Evolutionary conservation across 2,329 filamentous ascomycete genomes (phyloP).

Genomic region (Ceratocystiopsis brevicomis): DNA sequence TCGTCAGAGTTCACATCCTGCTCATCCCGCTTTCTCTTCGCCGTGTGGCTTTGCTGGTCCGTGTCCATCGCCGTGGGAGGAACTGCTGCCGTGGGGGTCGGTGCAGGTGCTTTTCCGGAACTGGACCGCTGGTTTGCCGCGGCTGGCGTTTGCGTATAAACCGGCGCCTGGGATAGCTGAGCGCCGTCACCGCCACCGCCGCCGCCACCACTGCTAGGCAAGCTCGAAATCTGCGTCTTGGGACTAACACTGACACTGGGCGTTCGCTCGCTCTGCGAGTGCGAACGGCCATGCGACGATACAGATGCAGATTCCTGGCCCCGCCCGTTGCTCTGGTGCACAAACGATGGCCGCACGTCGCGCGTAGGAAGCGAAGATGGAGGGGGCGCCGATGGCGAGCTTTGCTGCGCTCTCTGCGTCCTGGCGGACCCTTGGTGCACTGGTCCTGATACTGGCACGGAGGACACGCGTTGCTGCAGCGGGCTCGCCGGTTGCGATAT

Average conservation of each 20-base stretch:
- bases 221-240: slow-evolving; percentile 44
- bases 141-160: too few relatives aligned
- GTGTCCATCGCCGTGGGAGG: slow-evolving; percentile 11
- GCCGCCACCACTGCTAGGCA: slow-evolving; percentile 21
- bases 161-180: too few relatives aligned
- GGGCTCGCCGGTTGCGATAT: slow-evolving; percentile 23
- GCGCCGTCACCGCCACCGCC: too few relatives aligned
- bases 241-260: slow-evolving; percentile 60
- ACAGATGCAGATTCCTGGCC: slow-evolving; percentile 19
- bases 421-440: neutral
- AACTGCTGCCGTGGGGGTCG: too few relatives aligned
- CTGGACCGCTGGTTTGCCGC: too few relatives aligned
- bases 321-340: slow-evolving; percentile 16
- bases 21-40: slow-evolving; percentile 30
- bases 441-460: slow-evolving; percentile 1
- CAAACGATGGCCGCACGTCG: slow-evolving; percentile 1
- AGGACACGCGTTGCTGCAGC: slow-evolving; percentile 33
- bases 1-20: slow-evolving; percentile 30
- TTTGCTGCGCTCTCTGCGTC: slow-evolving; percentile 1
- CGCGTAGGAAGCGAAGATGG: neutral
- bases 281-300: slow-evolving; percentile 24
- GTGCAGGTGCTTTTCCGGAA: too few relatives aligned
- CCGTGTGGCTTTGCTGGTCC: slow-evolving; percentile 16
- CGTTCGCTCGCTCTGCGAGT: slow-evolving; percentile 44
- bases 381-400: slow-evolving; percentile 17